Conservation (phyloP, 202 grass and related monocot genomes). For the Carex sylvatica region DNA sequence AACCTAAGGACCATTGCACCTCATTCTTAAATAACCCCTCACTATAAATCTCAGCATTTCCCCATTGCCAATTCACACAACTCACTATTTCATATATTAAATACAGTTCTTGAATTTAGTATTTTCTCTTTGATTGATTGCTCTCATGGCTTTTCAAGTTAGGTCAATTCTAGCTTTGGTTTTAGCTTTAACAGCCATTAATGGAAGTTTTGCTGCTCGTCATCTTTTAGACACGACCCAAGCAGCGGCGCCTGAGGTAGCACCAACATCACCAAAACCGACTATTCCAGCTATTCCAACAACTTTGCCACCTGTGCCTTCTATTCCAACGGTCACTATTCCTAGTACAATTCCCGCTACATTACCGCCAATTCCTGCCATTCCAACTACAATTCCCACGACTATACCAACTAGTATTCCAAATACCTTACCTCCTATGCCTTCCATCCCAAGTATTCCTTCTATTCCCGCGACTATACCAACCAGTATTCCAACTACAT, state of each 20-base stretch:
- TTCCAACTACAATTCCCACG: constrained; percentile 16
- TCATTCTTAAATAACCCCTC: background rate
- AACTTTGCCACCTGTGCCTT: constrained; percentile 47
- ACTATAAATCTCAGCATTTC: background rate
- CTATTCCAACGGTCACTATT: constrained; percentile 38
- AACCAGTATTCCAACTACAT: background rate
- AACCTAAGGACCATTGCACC: background rate
- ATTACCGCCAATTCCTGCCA: constrained; percentile 33
- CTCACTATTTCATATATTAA: background rate
- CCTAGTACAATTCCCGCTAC: constrained; percentile 24
- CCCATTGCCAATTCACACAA: background rate
- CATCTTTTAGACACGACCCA: constrained; percentile 44
- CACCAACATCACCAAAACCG: background rate
- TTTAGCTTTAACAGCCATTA: constrained; percentile 34
- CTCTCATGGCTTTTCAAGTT: constrained; percentile 37
- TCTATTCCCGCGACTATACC: constrained; percentile 29
- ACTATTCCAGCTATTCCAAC: constrained; percentile 37
- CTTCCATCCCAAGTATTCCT: constrained; percentile 22
- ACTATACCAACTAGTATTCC: constrained; percentile 6
- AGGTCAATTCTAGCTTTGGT: constrained; percentile 38
- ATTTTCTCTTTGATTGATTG: background rate
- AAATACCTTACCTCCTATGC: constrained; percentile 38
- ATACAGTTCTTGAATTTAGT: background rate
- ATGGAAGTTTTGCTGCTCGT: constrained; percentile 45
- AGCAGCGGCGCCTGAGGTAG: background rate